A percentile compares a stretch with the other conserved stretches of the same genome.
Conservation (phyloP, 106 monocot genomes). For the Posidonia australis region DNA sequence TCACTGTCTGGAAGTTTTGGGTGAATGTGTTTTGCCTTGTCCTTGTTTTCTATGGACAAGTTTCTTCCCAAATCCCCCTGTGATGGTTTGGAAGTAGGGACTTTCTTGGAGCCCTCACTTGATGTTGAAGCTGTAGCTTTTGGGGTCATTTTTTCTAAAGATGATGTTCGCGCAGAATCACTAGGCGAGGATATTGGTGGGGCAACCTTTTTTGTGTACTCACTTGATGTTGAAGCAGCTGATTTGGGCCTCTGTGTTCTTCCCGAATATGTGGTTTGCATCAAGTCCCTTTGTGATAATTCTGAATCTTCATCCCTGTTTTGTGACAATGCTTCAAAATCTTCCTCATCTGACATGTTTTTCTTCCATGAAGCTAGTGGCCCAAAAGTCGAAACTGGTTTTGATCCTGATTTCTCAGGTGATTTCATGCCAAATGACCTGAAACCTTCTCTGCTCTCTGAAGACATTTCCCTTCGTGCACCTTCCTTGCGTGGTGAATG, state of each 20-base stretch:
- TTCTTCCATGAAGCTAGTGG: neutral
- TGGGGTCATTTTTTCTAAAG: neutral
- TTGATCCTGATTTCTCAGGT: neutral
- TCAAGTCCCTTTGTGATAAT: neutral
- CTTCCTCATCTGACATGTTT: neutral
- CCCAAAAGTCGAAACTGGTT: neutral
- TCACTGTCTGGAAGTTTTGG: slow-evolving; percentile 11
- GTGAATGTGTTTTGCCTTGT: neutral
- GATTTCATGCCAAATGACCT: neutral
- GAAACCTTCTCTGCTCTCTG: neutral
- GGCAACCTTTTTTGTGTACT: neutral
- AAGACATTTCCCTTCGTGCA: neutral
- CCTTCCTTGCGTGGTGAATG: neutral
- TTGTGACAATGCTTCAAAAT: neutral
- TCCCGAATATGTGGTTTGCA: neutral
- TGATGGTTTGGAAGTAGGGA: too few relatives aligned
- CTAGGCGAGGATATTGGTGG: neutral
- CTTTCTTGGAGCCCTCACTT: too few relatives aligned
- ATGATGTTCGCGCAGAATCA: neutral
- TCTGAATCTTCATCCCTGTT: neutral
- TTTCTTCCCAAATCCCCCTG: neutral
- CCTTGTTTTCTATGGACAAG: neutral
- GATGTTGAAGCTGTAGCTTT: neutral
- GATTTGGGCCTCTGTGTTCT: neutral
- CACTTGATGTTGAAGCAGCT: neutral